phyloP scores from a whole-genome alignment of 345 rosid species.

The Salix dunnii region DNA sequence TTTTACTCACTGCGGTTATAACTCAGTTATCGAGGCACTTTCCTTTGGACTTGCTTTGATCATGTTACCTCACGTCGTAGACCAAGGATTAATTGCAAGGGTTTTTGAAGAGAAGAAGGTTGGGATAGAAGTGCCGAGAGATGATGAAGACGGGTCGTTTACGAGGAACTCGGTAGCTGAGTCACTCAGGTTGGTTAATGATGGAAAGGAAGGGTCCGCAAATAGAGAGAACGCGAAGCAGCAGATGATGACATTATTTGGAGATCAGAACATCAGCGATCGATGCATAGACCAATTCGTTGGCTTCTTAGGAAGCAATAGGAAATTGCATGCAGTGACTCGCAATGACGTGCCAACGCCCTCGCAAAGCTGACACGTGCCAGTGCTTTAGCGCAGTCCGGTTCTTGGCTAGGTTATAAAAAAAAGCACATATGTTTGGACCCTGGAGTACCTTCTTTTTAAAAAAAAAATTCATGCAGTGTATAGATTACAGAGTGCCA shows the following conservation, averaged over 20 bases:
- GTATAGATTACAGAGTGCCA: too few relatives aligned
- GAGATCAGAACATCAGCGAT: not conserved
- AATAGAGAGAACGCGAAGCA: not conserved
- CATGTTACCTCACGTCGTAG: slow-evolving; percentile 32
- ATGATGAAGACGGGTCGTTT: slow-evolving; percentile 40
- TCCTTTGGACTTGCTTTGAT: slow-evolving; percentile 33
- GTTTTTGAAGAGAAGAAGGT: slow-evolving; percentile 32
- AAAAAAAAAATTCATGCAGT: too few relatives aligned
- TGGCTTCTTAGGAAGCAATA: not conserved
- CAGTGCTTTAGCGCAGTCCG: too few relatives aligned
- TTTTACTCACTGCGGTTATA: slow-evolving; percentile 47
- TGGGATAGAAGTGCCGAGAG: slow-evolving; percentile 36
- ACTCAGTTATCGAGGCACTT: slow-evolving; percentile 44
- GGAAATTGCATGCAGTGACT: not conserved
- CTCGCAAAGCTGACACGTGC: too few relatives aligned
- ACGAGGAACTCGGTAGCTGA: slow-evolving; percentile 33
- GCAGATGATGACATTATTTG: not conserved
- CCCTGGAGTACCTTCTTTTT: too few relatives aligned
- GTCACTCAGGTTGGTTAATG: slow-evolving; percentile 34
- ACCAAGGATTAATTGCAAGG: slow-evolving; percentile 47
- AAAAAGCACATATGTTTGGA: too few relatives aligned
- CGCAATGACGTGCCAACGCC: too few relatives aligned
- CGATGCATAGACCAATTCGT: not conserved
- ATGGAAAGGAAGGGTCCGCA: slow-evolving; percentile 24
- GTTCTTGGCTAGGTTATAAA: too few relatives aligned